Evolutionary conservation across 306 rosid species (phyloP), one percentile per base, ranked within the genome.

Genomic region (Canavalia ensiformis): DNA sequence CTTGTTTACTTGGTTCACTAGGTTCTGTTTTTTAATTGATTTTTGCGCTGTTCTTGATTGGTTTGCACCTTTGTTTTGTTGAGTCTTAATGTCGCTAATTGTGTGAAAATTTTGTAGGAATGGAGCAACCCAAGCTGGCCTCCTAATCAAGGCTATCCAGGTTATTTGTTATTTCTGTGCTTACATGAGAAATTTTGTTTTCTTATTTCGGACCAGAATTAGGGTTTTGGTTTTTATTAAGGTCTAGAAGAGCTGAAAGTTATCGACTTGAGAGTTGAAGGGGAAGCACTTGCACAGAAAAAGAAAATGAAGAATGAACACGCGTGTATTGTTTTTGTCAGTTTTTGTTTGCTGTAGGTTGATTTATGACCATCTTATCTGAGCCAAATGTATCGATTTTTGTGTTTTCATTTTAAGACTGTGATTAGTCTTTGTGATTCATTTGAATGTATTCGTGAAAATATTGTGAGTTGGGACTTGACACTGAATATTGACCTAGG

Each of bases 71-170:
- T 18, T 18, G 25, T 18, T 18, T 18, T 18, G 25, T 18, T 18
- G 25, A 18, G 25, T 18, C 25, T 18, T 18, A 18, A 18, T 18
- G 25, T 72, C n/a, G 2, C 64, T 58, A 13, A 11, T 77, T 7
- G 47, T 31, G 4, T 84, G 30, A 47, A 55, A 31, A 12, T 35
- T 79, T 80, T 82, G 28, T 69, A 93, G 99, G 97, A 93, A 45
- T 96, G 99, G 98, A 89, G 80, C 83, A 83, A 85, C 83, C 84
- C 88, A 4, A 84, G 52, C 88, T 90, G 97, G 97, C 83, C 86
- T 52, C 76, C 84, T 18, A 90, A 72, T 76, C 97, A 93, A 76
- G 83, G 77, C 5, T 92, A 89, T 81, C 81, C 90, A 86, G 97
- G 98, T 93, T 74, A 68, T 78, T 82, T 74, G 7, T 7, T 52